Evolutionary conservation across 1,139 yeast species (phyloP).

Genomic region (Yamadazyma sp.): DNA sequence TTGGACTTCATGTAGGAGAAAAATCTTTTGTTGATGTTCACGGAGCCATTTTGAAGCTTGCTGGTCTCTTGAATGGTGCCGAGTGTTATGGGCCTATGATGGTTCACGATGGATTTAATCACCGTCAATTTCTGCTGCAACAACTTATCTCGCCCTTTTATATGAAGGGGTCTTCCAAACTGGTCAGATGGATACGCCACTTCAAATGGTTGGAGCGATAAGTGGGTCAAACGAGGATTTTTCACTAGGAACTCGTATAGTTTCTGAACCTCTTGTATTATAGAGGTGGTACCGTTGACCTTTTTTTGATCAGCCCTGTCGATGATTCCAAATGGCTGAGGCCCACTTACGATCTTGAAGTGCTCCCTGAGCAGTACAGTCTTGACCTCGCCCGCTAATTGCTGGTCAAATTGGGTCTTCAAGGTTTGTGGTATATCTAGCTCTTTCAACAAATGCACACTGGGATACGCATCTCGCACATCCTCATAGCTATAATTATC

Average conservation of each 20-base stretch:
- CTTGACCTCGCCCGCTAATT: slow-evolving; percentile 14
- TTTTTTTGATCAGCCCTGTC: not conserved
- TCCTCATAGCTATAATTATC: slow-evolving; percentile 19
- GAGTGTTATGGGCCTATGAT: slow-evolving; percentile 25
- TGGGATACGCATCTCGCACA: slow-evolving; percentile 35
- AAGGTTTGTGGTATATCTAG: slow-evolving; percentile 20
- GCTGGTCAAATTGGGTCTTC: slow-evolving; percentile 12
- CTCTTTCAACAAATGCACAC: slow-evolving; percentile 34
- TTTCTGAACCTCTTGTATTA: slow-evolving; percentile 15
- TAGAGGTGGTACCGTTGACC: not conserved
- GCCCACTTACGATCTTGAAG: slow-evolving; percentile 10
- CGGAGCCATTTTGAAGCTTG: slow-evolving; percentile 15
- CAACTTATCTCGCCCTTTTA: slow-evolving; percentile 25
- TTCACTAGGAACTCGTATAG: slow-evolving; percentile 23
- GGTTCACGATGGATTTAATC: slow-evolving; percentile 21
- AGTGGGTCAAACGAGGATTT: slow-evolving; percentile 17
- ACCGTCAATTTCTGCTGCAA: slow-evolving; percentile 25
- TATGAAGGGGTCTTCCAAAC: slow-evolving; percentile 34
- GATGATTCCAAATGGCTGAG: slow-evolving; percentile 5
- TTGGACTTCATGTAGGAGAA: slow-evolving; percentile 26
- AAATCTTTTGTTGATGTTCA: slow-evolving; percentile 27
- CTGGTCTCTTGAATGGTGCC: slow-evolving; percentile 13
- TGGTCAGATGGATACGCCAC: slow-evolving; percentile 33
- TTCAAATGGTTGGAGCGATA: slow-evolving; percentile 32
- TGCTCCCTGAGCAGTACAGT: slow-evolving; percentile 14